Evolutionary conservation across 2,329 filamentous ascomycete species (phyloP).

Genomic region (Gnomoniopsis sp.): DNA sequence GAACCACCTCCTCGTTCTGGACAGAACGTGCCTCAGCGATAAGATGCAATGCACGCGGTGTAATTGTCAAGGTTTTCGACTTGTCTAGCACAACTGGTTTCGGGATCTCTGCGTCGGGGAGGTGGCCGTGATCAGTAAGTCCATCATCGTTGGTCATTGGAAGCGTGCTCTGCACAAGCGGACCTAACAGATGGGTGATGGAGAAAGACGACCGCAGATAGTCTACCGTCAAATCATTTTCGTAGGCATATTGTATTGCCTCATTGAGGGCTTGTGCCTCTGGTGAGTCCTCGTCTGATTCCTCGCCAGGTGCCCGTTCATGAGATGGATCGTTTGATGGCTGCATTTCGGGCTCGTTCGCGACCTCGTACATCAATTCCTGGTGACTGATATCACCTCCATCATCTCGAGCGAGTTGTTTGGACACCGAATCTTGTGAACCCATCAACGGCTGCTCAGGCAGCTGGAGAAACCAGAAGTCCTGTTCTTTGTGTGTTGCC

Average conservation of each 20-base stretch:
- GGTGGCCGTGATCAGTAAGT: conserved; percentile 9
- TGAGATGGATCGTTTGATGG: too few relatives aligned
- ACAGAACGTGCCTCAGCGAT: conserved; percentile 1
- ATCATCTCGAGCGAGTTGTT: neutral
- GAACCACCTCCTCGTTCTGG: conserved; percentile 5
- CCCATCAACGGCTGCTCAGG: neutral
- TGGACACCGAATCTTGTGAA: neutral
- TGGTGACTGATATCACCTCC: neutral
- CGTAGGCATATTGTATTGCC: conserved; percentile 13
- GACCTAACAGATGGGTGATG: conserved; percentile 8
- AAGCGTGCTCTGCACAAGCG: conserved; percentile 5
- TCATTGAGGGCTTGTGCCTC: neutral
- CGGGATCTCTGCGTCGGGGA: conserved; percentile 1
- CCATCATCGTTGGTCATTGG: conserved; percentile 1
- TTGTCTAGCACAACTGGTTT: neutral
- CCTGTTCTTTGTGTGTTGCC: neutral
- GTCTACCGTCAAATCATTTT: conserved; percentile 8
- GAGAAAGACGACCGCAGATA: conserved; percentile 14
- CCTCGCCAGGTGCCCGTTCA: neutral
- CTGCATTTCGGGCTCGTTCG: too few relatives aligned
- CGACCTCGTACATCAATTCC: neutral
- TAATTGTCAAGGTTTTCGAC: neutral
- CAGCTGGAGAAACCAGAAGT: neutral
- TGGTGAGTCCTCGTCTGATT: neutral
- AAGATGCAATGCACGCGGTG: conserved; percentile 1